phyloP scores from a whole-genome alignment of 345 rosid species.

The Capsella bursapastoris region DNA sequence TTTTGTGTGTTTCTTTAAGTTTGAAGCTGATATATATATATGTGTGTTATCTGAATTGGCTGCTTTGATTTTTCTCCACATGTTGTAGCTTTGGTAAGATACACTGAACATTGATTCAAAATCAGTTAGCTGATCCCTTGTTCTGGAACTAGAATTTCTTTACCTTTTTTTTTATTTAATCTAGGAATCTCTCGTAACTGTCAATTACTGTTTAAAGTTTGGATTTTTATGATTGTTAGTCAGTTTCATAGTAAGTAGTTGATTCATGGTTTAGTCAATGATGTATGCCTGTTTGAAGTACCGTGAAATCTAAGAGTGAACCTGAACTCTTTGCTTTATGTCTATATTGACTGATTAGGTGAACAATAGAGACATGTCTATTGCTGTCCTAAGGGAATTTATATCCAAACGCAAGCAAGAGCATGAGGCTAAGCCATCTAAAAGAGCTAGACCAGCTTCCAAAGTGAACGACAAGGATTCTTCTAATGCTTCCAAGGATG shows the following conservation, averaged over 20 bases:
- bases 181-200: not conserved
- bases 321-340: constrained; percentile 14
- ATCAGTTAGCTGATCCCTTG: not conserved
- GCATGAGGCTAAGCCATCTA: constrained; percentile 62
- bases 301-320: not conserved
- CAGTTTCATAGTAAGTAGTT: not conserved
- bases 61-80: not conserved
- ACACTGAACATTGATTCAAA: constrained; percentile 3
- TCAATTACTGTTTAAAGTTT: not conserved
- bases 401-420: constrained; percentile 72
- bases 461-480: constrained; percentile 51
- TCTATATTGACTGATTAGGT: constrained; percentile 54
- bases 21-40: not conserved
- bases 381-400: constrained; percentile 86
- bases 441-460: constrained; percentile 52
- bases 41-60: constrained; percentile 13
- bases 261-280: not conserved
- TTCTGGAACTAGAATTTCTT: not conserved
- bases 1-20: not conserved
- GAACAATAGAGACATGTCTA: constrained; percentile 87
- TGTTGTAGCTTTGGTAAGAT: constrained; percentile 1
- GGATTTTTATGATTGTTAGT: not conserved
- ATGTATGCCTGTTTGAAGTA: constrained; percentile 1
- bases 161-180: not conserved
- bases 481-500: constrained; percentile 46